These are phyloP conservation scores for Diospyros lotus DNA, from an alignment of 148 eudicot species.

Conservation along the genomic window DNA sequence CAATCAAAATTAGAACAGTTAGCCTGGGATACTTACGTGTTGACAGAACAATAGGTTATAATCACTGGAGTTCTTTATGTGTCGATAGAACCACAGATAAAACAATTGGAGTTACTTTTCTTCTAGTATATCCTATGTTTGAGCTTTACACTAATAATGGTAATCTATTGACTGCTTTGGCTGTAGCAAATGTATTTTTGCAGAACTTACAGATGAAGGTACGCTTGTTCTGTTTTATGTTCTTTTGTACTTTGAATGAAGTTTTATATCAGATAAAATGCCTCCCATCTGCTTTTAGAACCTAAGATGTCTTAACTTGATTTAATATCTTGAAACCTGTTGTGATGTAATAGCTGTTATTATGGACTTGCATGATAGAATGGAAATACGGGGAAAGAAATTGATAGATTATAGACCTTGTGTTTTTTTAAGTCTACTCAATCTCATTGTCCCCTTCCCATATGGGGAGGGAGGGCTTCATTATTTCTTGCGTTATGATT, in stretches of 20 bases:
- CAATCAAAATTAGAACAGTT: too few relatives aligned
- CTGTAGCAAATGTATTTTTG: not conserved
- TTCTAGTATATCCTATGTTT: not conserved
- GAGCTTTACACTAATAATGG: not conserved
- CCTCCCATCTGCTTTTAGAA: not conserved
- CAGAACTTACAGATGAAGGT: not conserved
- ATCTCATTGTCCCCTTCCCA: too few relatives aligned
- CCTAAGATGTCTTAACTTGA: not conserved
- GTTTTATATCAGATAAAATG: not conserved
- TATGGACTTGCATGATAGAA: slow-evolving; percentile 1
- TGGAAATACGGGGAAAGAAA: not conserved
- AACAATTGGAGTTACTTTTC: not conserved
- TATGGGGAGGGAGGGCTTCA: not conserved
- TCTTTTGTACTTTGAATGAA: not conserved
- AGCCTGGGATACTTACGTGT: too few relatives aligned
- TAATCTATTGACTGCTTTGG: not conserved
- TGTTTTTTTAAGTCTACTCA: too few relatives aligned
- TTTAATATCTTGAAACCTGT: not conserved
- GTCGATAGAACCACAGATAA: too few relatives aligned
- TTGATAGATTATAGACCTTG: not conserved
- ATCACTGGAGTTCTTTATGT: too few relatives aligned
- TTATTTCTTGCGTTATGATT: not conserved
- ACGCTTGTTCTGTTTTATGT: not conserved
- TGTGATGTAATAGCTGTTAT: not conserved
- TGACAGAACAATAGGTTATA: too few relatives aligned